Evolutionary conservation across 257 asterid species (phyloP), one percentile per base, ranked within the genome.

Genomic region (Thymus mandschuricus): DNA sequence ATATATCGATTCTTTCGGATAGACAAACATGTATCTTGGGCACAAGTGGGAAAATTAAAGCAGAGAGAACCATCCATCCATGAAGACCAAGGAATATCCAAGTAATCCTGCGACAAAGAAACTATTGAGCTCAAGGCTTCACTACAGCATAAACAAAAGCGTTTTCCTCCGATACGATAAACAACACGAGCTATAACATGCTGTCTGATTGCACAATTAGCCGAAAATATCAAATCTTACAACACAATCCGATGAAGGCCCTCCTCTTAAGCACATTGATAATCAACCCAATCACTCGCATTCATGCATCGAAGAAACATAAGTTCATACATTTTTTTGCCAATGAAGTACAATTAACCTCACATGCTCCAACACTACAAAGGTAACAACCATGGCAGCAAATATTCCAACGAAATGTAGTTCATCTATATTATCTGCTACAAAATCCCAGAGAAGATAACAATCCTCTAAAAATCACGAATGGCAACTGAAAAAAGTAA

Each of bases 21-120:
- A 87, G 80, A 87, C 84, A 88, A 88, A 83, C 91, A 85, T 88
- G 86, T 75, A 88, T 85, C 93, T 71, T 83, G 85, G 86, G 87
- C 83, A 87, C 94, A 86, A 83, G 86, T 88, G 90, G 87, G 85
- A 88, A 90, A 92, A 83, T 88, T 89, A 85, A 88, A 69, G 89
- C 89, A 80, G 93, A 78, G 90, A 85, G 90, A 86, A 82, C 85
- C 92, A 86, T 87, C 96, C 97, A 84, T 87, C 91, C 87, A 86
- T 84, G 89, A 86, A 81, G 96, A 88, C 85, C 96, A 84, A 81
- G 92, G 87, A 82, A 85, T 76, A 80, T 86, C 96, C 92, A 85
- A 81, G 96, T 83, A 82, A 86, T 86, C 98, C 98, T 92, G 98
- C 97, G 92, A 80, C 88, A 89, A 89, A 92, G 92, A 92, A 89